Base-by-base conservation (phyloP, 2,329 filamentous ascomycete species). In the Beauveria rudraprayagi region DNA sequence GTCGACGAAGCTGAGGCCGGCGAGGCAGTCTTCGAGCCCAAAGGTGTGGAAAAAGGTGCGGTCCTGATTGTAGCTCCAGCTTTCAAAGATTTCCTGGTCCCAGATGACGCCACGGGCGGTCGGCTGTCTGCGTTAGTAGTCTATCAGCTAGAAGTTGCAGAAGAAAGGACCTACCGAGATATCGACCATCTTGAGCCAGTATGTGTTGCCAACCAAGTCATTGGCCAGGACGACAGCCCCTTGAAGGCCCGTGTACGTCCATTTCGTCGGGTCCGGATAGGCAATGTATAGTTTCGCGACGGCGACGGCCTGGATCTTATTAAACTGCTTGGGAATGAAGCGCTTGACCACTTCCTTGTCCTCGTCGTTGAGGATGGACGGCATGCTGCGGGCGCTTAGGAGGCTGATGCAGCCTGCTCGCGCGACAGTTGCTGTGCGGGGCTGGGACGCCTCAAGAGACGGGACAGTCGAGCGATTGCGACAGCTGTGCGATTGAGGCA, bases 51-150 rank as follows among this genome's bases (percentile, higher is more conserved):
- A 99, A 77, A 97, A 99, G 63, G 91, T 93, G 64, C 94, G 88
- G 73, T 99, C 94, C 71, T 97, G 93, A 76, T 97, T 96, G 80
- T 97, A 99, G 65, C 82, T 81, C 81, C 96, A 97, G 56, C 86
- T 87, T 68, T 99, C 93, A 77, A 96, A 99, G 69, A 99, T 91
- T 76, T 99, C 94, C 77, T 97, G 93, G 70, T 96, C 92, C 91
- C 91, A 97, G 69, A 97, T 88, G 56, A 97, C 92, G 62, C 93
- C 92, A 71, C 89, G 85, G 71, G 86, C 87, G 56, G 88, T 80
- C 61, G 91, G 83, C 88, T 93, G 70, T 54, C 48, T 22, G 46
- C 59, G 57, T 61, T 40, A 62, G 53, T 41, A 28, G 43, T 47
- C 2, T 11, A 6, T 1, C 30, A 22, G 10, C 2, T 2, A 53